Evolutionary conservation across 2,329 filamentous ascomycete species (phyloP).

Genomic region (Ploettnerulaceae sp.): DNA sequence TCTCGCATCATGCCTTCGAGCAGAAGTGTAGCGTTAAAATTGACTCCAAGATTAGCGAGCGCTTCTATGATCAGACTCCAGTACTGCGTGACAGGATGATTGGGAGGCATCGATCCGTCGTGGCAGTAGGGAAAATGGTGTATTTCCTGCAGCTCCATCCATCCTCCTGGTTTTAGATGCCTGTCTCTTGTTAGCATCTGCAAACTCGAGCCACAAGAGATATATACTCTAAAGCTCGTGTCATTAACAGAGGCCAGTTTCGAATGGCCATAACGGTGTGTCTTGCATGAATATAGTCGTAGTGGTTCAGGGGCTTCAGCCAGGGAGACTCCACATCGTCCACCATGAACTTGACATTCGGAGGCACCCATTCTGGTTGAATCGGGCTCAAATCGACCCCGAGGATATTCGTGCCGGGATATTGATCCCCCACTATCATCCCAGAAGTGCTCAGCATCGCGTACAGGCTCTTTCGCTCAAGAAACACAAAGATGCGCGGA

Average conservation of each 20-base stretch:
- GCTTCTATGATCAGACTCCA: constrained; percentile 44
- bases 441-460: no score
- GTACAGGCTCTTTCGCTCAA: no score
- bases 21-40: constrained; percentile 41
- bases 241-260: constrained; percentile 49
- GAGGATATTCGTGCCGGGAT: constrained; percentile 42
- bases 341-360: constrained; percentile 60
- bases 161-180: constrained; percentile 49
- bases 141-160: constrained; percentile 52
- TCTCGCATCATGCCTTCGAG: constrained; percentile 44
- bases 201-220: neutral
- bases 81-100: constrained; percentile 43
- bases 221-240: constrained; percentile 43
- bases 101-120: constrained; percentile 36
- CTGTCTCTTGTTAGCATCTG: constrained; percentile 30
- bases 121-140: constrained; percentile 45
- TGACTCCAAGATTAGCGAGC: constrained; percentile 42
- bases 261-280: constrained; percentile 52
- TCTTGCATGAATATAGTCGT: constrained; percentile 58
- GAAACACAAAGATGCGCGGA: neutral
- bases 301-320: constrained; percentile 48
- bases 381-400: constrained; percentile 56
- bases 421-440: constrained; percentile 49
- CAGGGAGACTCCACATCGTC: constrained; percentile 57
- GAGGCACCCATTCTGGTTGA: constrained; percentile 52